Evolutionary conservation across 176 grass and related monocot species (phyloP).

Genomic region (Tuctoria greenei): DNA sequence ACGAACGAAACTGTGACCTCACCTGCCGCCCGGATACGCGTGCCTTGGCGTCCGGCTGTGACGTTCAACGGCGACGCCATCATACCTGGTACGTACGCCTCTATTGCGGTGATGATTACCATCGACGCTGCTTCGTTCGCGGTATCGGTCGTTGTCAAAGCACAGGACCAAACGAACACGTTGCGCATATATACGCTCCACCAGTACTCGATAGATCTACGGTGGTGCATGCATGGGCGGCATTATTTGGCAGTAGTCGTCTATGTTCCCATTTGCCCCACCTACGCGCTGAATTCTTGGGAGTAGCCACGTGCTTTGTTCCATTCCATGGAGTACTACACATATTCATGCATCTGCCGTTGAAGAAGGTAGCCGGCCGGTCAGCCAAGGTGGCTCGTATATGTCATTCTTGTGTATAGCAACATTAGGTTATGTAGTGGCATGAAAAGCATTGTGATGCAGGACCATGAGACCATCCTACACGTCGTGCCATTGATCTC

Average conservation of each 20-base stretch:
- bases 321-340: too few relatives aligned
- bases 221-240: background rate
- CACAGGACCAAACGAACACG: background rate
- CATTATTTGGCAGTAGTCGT: background rate
- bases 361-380: too few relatives aligned
- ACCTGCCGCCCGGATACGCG: background rate
- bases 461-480: too few relatives aligned
- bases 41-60: background rate
- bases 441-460: too few relatives aligned
- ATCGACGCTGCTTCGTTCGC: background rate
- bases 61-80: background rate
- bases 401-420: background rate
- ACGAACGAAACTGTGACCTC: conserved; percentile 32
- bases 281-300: conserved; percentile 24
- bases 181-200: background rate
- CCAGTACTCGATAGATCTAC: background rate
- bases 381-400: background rate
- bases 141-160: background rate
- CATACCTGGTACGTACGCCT: too few relatives aligned
- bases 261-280: background rate
- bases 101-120: too few relatives aligned
- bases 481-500: too few relatives aligned
- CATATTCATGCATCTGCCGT: too few relatives aligned
- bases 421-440: too few relatives aligned
- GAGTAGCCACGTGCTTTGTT: conserved; percentile 18